These are phyloP conservation scores for Penicillium herquei DNA, from an alignment of 495 filamentous ascomycete species.

Conservation along the genomic window DNA sequence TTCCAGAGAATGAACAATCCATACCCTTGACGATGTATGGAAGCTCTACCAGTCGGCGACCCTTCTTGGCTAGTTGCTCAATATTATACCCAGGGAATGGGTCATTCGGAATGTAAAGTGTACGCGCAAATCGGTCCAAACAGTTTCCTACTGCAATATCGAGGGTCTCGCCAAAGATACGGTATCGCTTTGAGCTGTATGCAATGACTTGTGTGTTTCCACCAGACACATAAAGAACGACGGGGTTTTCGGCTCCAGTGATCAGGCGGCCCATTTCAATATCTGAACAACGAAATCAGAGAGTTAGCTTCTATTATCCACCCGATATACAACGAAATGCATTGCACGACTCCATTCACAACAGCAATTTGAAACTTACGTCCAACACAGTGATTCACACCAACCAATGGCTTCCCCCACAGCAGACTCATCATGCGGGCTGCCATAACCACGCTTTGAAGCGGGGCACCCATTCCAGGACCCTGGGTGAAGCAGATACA, in stretches of 20 bases:
- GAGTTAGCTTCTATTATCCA: too few relatives aligned
- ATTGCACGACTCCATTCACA: not conserved
- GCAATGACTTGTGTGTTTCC: slow-evolving; percentile 99
- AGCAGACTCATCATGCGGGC: slow-evolving; percentile 80
- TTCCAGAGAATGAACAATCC: slow-evolving; percentile 94
- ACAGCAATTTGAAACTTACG: slow-evolving; percentile 49
- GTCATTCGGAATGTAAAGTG: slow-evolving; percentile 87
- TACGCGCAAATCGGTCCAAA: slow-evolving; percentile 91
- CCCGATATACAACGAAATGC: too few relatives aligned
- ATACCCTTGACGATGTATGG: slow-evolving; percentile 98
- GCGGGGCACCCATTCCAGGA: slow-evolving; percentile 92
- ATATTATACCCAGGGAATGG: slow-evolving; percentile 97
- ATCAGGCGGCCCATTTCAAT: slow-evolving; percentile 98
- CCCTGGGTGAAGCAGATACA: slow-evolving; percentile 96
- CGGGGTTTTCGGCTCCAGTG: slow-evolving; percentile 86
- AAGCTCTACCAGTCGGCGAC: slow-evolving; percentile 72
- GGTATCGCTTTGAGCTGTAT: slow-evolving; percentile 88
- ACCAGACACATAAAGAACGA: slow-evolving; percentile 93
- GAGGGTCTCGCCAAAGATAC: slow-evolving; percentile 96
- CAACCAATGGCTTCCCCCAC: slow-evolving; percentile 84
- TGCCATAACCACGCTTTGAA: slow-evolving; percentile 84
- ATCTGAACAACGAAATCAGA: slow-evolving; percentile 37
- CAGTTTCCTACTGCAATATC: slow-evolving; percentile 98
- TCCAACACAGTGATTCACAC: slow-evolving; percentile 96
- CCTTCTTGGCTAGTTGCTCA: slow-evolving; percentile 88